Evolutionary conservation across 768 basidiomycete species (phyloP).

Genomic region (Mycena alexandri): DNA sequence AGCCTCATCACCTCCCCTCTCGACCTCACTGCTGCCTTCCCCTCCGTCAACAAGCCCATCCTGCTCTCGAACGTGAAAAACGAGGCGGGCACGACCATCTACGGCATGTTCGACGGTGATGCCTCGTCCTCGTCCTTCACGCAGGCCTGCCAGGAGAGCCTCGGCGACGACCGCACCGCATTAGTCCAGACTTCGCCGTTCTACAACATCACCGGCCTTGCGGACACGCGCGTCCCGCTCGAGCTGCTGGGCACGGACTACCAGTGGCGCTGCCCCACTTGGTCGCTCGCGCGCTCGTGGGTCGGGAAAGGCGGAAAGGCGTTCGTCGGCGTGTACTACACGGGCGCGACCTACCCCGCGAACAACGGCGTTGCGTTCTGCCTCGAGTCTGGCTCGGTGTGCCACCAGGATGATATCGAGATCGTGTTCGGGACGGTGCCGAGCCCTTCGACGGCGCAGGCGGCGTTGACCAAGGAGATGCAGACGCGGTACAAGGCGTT

Average conservation of each 20-base stretch:
- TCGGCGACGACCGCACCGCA: conserved; percentile 61
- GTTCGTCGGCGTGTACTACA: conserved; percentile 74
- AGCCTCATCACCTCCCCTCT: conserved; percentile 75
- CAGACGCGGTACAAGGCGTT: conserved; percentile 79
- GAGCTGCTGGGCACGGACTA: conserved; percentile 75
- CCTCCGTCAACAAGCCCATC: conserved; percentile 71
- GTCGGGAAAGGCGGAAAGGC: conserved; percentile 71
- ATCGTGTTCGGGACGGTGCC: conserved; percentile 77
- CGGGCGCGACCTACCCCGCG: conserved; percentile 80
- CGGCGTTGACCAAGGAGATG: conserved; percentile 72
- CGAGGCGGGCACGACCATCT: conserved; percentile 80
- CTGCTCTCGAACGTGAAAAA: conserved; percentile 78
- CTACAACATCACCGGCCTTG: conserved; percentile 55
- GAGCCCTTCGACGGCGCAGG: conserved; percentile 67
- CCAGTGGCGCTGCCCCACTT: conserved; percentile 76
- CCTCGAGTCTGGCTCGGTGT: conserved; percentile 67
- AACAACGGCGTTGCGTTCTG: conserved; percentile 72
- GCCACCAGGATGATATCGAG: conserved; percentile 87
- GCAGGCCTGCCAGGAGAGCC: conserved; percentile 53
- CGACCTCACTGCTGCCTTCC: conserved; percentile 71
- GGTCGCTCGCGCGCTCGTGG: conserved; percentile 81
- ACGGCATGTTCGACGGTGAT: conserved; percentile 53
- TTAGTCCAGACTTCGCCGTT: conserved; percentile 58
- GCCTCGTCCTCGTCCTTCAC: conserved; percentile 56
- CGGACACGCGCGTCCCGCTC: conserved; percentile 70